phyloP scores from a whole-genome alignment of 75 land plant genomes.

The Larix kaempferi region DNA sequence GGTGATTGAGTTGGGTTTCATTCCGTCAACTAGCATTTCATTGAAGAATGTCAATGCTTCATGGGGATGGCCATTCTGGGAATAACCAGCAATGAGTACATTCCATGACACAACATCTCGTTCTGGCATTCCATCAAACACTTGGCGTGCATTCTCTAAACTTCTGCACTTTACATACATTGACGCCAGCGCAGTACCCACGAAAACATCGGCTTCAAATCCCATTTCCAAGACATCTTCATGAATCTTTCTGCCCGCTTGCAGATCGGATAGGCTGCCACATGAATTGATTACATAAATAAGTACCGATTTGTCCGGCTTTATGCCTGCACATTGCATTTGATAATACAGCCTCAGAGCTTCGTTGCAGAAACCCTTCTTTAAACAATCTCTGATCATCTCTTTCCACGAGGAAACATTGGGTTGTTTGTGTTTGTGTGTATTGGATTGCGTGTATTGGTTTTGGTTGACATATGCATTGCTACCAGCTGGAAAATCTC shows the following conservation, averaged over 20 bases:
- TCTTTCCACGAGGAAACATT: slow-evolving; percentile 13
- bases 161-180: slow-evolving; percentile 38
- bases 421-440: too few relatives aligned
- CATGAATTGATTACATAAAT: background rate
- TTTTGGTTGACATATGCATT: too few relatives aligned
- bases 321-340: slow-evolving; percentile 23
- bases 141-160: slow-evolving; percentile 39
- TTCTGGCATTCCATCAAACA: slow-evolving; percentile 34
- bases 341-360: slow-evolving; percentile 17
- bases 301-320: slow-evolving; percentile 20
- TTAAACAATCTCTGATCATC: slow-evolving; percentile 8
- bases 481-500: too few relatives aligned
- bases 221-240: background rate
- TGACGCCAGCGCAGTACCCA: background rate
- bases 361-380: slow-evolving; percentile 15
- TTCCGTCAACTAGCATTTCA: slow-evolving; percentile 14
- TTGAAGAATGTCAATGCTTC: slow-evolving; percentile 27
- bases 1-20: slow-evolving; percentile 32
- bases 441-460: too few relatives aligned
- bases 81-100: slow-evolving; percentile 44
- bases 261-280: background rate
- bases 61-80: slow-evolving; percentile 33
- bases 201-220: slow-evolving; percentile 2
- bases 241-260: slow-evolving; percentile 9
- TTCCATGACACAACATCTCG: slow-evolving; percentile 52